Base-by-base conservation (phyloP, 2,329 filamentous ascomycete species). In the Diaporthe capsici region DNA sequence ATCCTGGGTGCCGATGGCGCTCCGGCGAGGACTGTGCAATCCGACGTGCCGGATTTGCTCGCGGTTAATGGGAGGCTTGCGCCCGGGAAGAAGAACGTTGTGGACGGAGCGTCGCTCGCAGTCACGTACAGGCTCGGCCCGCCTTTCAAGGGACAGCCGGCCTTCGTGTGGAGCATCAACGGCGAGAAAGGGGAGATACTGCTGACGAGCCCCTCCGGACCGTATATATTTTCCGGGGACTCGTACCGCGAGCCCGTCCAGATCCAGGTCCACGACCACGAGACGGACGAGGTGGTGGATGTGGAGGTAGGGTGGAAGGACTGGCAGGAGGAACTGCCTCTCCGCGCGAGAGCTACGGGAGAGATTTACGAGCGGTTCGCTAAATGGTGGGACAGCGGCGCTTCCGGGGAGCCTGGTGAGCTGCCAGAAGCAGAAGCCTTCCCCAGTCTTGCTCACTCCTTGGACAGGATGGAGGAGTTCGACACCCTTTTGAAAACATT, bases 161-260 rank as follows among this genome's bases (percentile, higher is more conserved):
- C 82, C 2, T 79, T 89, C 0, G 80, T 85, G 0, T 91, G 89
- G 87, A 85, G 83, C 9, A 86, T 92, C 53, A 83, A 86, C 60
- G 89, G 90, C 28, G 86, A 88, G 71, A 86, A 85, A 76, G 89
- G 88, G 0, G 88, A 90, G 81, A 82, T 90, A 5, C 81, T 86
- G 20, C 78, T 90, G 0, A 82, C 81, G 0, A 80, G 83, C 0
- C 75, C 77, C 7, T 80, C 78, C 0, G 83, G 83, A 7, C 65
- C 73, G 20, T 75, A 75, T 13, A 39, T 75, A 2, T 75, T 57
- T 37, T 75, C 65, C 1, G 73, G 65, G 4, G 74, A 78, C 72
- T 74, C 81, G 79, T 80, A 84, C 67, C 81, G 83, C 5, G 80
- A 83, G 53, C 80, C 83, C 31, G 82, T 85, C 75, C 84, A 86